Conservation (phyloP, 2,329 filamentous ascomycete species). For the Grosmannia huntii region DNA sequence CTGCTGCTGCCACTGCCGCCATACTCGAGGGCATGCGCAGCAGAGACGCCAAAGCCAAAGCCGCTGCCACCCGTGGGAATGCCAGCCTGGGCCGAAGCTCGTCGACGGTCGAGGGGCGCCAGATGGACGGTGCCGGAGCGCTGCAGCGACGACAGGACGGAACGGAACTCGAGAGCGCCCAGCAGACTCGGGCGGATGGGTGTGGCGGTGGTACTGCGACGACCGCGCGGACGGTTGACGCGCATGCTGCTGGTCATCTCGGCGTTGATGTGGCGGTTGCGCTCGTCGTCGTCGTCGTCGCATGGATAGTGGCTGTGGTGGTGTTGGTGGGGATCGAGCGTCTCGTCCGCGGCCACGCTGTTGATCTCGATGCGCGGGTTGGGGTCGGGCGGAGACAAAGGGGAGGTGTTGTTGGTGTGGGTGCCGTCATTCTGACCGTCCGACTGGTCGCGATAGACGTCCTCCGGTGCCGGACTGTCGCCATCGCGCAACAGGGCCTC, state of each 20-base stretch:
- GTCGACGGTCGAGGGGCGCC: constrained; percentile 51
- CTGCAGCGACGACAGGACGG: constrained; percentile 76
- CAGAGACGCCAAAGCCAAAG: background rate
- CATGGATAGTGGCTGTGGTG: constrained; percentile 14
- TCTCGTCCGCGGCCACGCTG: constrained; percentile 12
- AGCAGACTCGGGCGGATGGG: constrained; percentile 88
- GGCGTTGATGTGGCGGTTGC: constrained; percentile 52
- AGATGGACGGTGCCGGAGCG: constrained; percentile 66
- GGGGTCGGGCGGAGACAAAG: constrained; percentile 24
- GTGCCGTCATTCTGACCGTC: background rate
- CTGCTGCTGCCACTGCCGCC: constrained; percentile 4
- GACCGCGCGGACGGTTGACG: constrained; percentile 54
- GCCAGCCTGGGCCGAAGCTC: background rate
- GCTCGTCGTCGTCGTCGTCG: constrained; percentile 34
- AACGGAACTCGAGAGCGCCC: constrained; percentile 85
- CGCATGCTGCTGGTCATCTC: constrained; percentile 93
- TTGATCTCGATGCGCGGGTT: constrained; percentile 40
- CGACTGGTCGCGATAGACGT: constrained; percentile 47
- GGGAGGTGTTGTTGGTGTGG: background rate
- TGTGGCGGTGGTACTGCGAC: constrained; percentile 59
- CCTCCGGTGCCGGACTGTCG: constrained; percentile 29
- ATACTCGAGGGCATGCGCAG: too few relatives aligned
- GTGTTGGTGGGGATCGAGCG: too few relatives aligned
- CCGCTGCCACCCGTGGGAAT: background rate
- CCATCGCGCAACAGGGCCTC: constrained; percentile 66